Evolutionary conservation across 1,284 basidiomycete genomes (phyloP), one percentile per base, ranked within the genome.

Genomic region (Boletus semigastroideus): DNA sequence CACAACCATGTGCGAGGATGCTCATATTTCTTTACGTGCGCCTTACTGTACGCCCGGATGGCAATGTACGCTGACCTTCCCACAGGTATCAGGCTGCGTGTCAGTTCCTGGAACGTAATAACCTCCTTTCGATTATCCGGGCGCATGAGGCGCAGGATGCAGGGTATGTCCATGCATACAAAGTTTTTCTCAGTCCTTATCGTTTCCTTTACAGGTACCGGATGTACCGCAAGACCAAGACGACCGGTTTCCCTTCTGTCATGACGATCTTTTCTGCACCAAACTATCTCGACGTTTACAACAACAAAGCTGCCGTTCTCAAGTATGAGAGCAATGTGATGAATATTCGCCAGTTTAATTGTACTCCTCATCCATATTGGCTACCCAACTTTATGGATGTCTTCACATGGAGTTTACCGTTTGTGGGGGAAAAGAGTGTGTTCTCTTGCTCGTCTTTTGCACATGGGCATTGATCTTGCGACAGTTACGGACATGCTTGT

Each of bases 191-290:
- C 12, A 10, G 4, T n/a, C 8, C 8, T 19, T 30, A 37, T 44
- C 54, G 55, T 58, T 22, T 57, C 3, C 22, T 36, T 16, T 31
- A 2, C 33, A 92, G 90, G 7, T 95, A 94, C 69, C 90, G 94
- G 53, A 97, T 97, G 94, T 97, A 97, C 71, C 88, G 92, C 62
- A 97, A 97, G 75, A 96, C 94, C 16, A 91, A 94, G 71, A 91
- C 90, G 42, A 97, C 94, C 1, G 94, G 86, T 4, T 88, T 88
- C 72, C 94, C 94, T 4, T 94, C 93, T 12, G 92, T 97, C 54
- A 96, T 97, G 91, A 97, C 94, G 42, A 94, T 97, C 62, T 97
- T 97, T 74, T 93, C 90, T 12, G 94, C 94, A 8, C 92, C 94
- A 25, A 97, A 97, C 72, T 97, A 97, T 69, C 86, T 97, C 49